phyloP scores from a whole-genome alignment of 2,329 filamentous ascomycete species.

The Conoideocrella luteorostrata region DNA sequence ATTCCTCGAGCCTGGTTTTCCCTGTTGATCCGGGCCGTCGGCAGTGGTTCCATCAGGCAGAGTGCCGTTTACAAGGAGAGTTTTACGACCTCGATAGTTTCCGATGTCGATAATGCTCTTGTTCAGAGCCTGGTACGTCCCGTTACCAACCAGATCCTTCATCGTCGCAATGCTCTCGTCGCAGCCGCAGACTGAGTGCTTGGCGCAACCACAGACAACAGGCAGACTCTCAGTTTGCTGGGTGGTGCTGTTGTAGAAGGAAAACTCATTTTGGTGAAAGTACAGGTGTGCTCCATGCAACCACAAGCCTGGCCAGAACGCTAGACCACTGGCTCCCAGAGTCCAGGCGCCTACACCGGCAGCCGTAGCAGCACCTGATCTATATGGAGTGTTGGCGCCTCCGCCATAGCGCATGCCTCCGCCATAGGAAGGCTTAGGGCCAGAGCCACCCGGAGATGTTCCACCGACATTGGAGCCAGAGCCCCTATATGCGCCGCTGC shows the following conservation, averaged over 20 bases:
- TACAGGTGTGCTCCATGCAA: slow-evolving; percentile 58
- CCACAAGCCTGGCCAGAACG: slow-evolving; percentile 61
- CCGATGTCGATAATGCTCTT: slow-evolving; percentile 55
- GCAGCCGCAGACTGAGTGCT: slow-evolving; percentile 51
- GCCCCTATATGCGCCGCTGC: slow-evolving; percentile 22
- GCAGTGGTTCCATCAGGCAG: slow-evolving; percentile 60
- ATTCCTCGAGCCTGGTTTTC: slow-evolving; percentile 25
- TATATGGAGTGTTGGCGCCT: slow-evolving; percentile 56
- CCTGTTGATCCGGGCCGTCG: slow-evolving; percentile 24
- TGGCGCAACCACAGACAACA: slow-evolving; percentile 46
- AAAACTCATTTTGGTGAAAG: slow-evolving; percentile 35
- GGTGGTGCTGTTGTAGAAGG: slow-evolving; percentile 44
- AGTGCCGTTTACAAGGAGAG: slow-evolving; percentile 69
- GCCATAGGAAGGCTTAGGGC: slow-evolving; percentile 50
- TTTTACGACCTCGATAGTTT: slow-evolving; percentile 32
- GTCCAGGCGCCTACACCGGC: slow-evolving; percentile 48
- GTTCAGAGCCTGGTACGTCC: slow-evolving; percentile 53
- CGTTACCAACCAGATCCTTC: slow-evolving; percentile 58
- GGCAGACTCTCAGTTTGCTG: slow-evolving; percentile 29
- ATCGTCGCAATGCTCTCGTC: slow-evolving; percentile 58
- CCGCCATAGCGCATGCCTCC: slow-evolving; percentile 62
- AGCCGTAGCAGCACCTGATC: slow-evolving; percentile 42
- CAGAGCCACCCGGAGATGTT: slow-evolving; percentile 50
- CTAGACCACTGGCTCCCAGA: slow-evolving; percentile 41
- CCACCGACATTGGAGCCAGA: slow-evolving; percentile 38